Evolutionary conservation across 345 rosid species (phyloP).

Genomic region (Eucalyptus pumila): DNA sequence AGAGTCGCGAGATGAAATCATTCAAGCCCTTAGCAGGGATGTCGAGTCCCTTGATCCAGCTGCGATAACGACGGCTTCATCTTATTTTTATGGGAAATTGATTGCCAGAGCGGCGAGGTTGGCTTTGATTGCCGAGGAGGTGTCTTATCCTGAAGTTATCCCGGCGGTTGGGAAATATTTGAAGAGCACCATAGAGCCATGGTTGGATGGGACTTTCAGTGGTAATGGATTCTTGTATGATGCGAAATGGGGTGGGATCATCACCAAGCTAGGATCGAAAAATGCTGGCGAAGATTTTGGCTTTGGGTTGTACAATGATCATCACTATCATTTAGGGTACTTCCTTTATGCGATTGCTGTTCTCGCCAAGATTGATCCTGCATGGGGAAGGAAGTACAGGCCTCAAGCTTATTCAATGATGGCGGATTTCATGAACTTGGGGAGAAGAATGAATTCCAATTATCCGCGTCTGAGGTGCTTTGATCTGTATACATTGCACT

Average conservation of each 20-base stretch:
- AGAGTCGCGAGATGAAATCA: slow-evolving; percentile 38
- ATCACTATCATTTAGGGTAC: slow-evolving; percentile 86
- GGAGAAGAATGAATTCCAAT: slow-evolving; percentile 30
- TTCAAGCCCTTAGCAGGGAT: slow-evolving; percentile 55
- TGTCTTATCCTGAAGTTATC: slow-evolving; percentile 44
- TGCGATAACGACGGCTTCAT: slow-evolving; percentile 34
- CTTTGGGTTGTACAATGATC: slow-evolving; percentile 67
- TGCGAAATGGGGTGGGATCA: slow-evolving; percentile 77
- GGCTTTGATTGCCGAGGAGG: slow-evolving; percentile 88
- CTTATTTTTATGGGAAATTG: slow-evolving; percentile 75
- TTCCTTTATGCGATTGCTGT: slow-evolving; percentile 85
- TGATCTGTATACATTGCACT: slow-evolving; percentile 82
- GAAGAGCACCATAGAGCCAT: slow-evolving; percentile 72
- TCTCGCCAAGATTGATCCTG: slow-evolving; percentile 67
- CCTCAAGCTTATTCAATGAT: slow-evolving; percentile 70
- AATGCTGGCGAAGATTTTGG: slow-evolving; percentile 84
- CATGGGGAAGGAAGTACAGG: slow-evolving; percentile 78
- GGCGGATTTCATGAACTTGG: slow-evolving; percentile 77
- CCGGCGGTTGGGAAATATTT: slow-evolving; percentile 49
- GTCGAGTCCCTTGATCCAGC: slow-evolving; percentile 45
- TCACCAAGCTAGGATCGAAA: slow-evolving; percentile 50
- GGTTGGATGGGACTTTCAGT: slow-evolving; percentile 70
- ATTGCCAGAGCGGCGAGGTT: slow-evolving; percentile 84
- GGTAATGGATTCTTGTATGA: slow-evolving; percentile 79
- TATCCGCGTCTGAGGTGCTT: slow-evolving; percentile 81